These are phyloP conservation scores for Cyberlindnera misumaiensis DNA, from an alignment of 805 yeast species.

Conservation along the genomic window DNA sequence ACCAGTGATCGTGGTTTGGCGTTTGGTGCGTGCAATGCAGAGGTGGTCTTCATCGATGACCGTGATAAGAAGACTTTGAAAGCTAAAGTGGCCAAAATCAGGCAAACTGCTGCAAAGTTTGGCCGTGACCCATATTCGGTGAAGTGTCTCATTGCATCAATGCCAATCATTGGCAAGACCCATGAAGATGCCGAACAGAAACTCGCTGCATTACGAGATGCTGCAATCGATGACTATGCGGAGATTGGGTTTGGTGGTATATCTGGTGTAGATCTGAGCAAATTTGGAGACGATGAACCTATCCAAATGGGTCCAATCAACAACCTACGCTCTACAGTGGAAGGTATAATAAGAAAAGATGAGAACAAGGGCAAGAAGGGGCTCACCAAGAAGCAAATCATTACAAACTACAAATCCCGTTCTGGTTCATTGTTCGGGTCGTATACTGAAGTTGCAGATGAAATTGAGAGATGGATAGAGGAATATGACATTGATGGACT, in stretches of 20 bases:
- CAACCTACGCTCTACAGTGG: slow-evolving; percentile 26
- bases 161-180: slow-evolving; percentile 32
- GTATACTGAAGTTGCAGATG: slow-evolving; percentile 32
- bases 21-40: slow-evolving; percentile 39
- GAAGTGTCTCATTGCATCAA: slow-evolving; percentile 32
- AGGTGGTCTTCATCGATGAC: slow-evolving; percentile 33
- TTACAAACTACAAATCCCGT: slow-evolving; percentile 17
- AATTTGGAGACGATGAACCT: slow-evolving; percentile 39
- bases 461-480: slow-evolving; percentile 34
- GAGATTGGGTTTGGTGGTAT: slow-evolving; percentile 37
- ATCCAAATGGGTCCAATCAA: slow-evolving; percentile 28
- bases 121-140: slow-evolving; percentile 33
- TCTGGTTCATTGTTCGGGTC: slow-evolving; percentile 26
- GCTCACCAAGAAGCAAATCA: slow-evolving; percentile 25
- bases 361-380: slow-evolving; percentile 12
- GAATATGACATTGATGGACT: slow-evolving; percentile 36
- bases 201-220: slow-evolving; percentile 27
- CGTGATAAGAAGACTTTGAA: slow-evolving; percentile 24
- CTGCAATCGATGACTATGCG: slow-evolving; percentile 36
- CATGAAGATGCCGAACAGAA: slow-evolving; percentile 36
- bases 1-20: slow-evolving; percentile 33
- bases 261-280: slow-evolving; percentile 36
- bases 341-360: slow-evolving; percentile 19
- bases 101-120: slow-evolving; percentile 28
- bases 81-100: slow-evolving; percentile 28